Evolutionary conservation across 192 early-diverging fungal genomes (phyloP).

Genomic region (Cetraspora pellucida): DNA sequence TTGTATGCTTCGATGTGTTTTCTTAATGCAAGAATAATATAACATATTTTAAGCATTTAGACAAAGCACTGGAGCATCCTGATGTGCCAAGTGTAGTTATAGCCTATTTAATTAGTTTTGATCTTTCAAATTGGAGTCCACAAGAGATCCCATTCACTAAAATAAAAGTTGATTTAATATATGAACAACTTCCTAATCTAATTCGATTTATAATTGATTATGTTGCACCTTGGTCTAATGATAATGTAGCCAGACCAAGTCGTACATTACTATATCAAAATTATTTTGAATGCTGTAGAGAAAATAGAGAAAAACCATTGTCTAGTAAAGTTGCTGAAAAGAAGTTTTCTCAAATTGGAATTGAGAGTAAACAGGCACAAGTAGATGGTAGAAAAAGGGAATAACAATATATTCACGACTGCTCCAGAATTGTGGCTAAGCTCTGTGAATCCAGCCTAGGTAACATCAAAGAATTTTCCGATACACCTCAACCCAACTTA

Average conservation of each 20-base stretch:
- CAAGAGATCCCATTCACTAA: not conserved
- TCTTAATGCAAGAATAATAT: not conserved
- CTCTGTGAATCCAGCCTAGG: not conserved
- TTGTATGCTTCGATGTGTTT: too few relatives aligned
- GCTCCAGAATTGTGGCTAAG: not conserved
- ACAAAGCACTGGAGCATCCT: not conserved
- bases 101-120: not conserved
- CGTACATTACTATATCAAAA: not conserved
- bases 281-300: not conserved
- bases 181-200: not conserved
- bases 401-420: not conserved
- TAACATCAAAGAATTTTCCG: slow-evolving; percentile 8
- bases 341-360: not conserved
- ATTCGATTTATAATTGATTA: slow-evolving; percentile 9
- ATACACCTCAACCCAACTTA: not conserved
- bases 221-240: not conserved
- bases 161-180: not conserved
- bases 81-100: not conserved
- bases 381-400: not conserved
- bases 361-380: not conserved
- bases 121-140: not conserved
- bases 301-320: not conserved
- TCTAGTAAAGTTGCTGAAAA: not conserved
- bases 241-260: not conserved
- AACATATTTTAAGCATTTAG: too few relatives aligned